Percentiles rank a stretch among this genome's conserved stretches.
Evolutionary conservation across 768 basidiomycete species (phyloP).

Genomic region (Lactarius indigo): DNA sequence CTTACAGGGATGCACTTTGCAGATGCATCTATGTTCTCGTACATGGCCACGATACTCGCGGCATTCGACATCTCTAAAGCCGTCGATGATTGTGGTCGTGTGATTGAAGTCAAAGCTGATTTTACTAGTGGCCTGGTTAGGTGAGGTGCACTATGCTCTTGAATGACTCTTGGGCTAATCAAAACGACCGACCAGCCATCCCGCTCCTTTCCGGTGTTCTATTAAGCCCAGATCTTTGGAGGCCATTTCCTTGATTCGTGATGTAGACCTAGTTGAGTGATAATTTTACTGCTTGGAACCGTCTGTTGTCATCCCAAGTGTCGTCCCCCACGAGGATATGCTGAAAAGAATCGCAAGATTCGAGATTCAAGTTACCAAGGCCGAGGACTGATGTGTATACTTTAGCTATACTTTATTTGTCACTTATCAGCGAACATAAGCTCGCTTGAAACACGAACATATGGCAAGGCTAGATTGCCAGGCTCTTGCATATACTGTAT

Average conservation of each 20-base stretch:
- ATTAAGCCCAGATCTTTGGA: constrained; percentile 31
- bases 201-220: neutral
- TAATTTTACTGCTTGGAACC: neutral
- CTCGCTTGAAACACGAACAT: no score
- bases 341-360: neutral
- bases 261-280: neutral
- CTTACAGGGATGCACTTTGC: constrained; percentile 26
- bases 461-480: no score
- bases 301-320: neutral
- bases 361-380: no score
- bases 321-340: neutral
- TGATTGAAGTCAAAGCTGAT: constrained; percentile 27
- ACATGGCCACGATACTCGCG: constrained; percentile 32
- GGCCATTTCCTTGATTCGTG: constrained; percentile 28
- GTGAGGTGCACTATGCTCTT: constrained; percentile 19
- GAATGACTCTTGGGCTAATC: neutral
- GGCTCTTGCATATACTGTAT: no score
- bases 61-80: constrained; percentile 31
- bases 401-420: neutral
- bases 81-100: constrained; percentile 28
- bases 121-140: constrained; percentile 31
- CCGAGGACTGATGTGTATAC: neutral
- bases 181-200: neutral
- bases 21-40: constrained; percentile 31
- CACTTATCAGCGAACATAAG: neutral